Conservation (phyloP, 106 monocot species). For the Cymbidium sinense region DNA sequence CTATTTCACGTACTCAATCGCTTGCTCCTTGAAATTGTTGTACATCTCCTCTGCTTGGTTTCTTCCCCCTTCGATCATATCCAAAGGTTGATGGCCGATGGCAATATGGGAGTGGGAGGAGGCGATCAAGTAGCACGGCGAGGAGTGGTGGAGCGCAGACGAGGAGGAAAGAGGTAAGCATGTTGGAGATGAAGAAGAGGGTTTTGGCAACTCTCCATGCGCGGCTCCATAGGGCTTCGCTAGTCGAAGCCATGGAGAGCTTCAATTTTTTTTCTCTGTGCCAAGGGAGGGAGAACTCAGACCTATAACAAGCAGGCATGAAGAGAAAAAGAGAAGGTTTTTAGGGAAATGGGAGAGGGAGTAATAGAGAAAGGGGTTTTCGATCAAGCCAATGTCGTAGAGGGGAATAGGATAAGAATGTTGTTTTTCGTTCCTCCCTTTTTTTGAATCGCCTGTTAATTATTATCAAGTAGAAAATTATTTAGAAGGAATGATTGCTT, state of each 20-base stretch:
- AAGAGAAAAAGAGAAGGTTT: not conserved
- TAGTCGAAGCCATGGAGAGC: not conserved
- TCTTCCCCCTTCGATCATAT: not conserved
- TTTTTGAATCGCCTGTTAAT: too few species aligned
- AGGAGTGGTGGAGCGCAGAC: slow-evolving; percentile 44
- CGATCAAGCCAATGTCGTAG: too few species aligned
- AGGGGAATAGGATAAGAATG: too few species aligned
- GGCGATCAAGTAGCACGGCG: slow-evolving; percentile 35
- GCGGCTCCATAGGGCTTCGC: not conserved
- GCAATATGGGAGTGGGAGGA: slow-evolving; percentile 27
- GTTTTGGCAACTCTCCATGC: slow-evolving; percentile 39
- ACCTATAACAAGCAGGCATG: not conserved
- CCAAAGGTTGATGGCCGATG: not conserved
- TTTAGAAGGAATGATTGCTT: too few species aligned
- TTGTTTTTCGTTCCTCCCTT: too few species aligned
- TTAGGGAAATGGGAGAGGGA: not conserved
- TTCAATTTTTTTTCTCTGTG: not conserved
- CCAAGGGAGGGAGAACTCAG: not conserved
- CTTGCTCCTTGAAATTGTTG: slow-evolving; percentile 69
- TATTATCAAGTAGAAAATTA: too few species aligned
- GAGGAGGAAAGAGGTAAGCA: slow-evolving; percentile 42
- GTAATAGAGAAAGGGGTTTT: not conserved
- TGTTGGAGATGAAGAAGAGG: slow-evolving; percentile 35
- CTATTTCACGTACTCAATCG: slow-evolving; percentile 84
- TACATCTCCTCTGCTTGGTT: slow-evolving; percentile 17